Conservation (phyloP, 306 rosid species). For the Gleditsia sinensis region DNA sequence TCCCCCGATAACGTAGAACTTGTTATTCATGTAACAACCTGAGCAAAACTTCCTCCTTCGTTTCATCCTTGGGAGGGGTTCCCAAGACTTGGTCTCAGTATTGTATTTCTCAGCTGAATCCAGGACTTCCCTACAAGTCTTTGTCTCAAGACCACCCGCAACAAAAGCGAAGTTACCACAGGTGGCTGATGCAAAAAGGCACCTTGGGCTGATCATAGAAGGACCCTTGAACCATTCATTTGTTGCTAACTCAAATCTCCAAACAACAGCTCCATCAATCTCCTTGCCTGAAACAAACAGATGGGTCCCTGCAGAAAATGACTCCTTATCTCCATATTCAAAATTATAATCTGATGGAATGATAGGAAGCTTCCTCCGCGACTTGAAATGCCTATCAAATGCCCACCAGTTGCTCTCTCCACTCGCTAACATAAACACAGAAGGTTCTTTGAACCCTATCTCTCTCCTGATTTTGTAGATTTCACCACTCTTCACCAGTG, state of each 20-base stretch:
- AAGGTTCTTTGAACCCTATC: constrained; percentile 60
- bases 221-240: constrained; percentile 75
- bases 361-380: constrained; percentile 57
- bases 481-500: constrained; percentile 61
- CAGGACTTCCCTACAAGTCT: constrained; percentile 35
- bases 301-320: constrained; percentile 78
- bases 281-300: constrained; percentile 75
- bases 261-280: constrained; percentile 54
- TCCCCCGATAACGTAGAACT: constrained; percentile 81
- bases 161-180: constrained; percentile 62
- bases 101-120: constrained; percentile 72
- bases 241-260: constrained; percentile 57
- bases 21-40: constrained; percentile 77
- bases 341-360: constrained; percentile 63
- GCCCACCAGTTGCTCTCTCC: constrained; percentile 81
- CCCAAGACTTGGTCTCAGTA: constrained; percentile 55
- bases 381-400: constrained; percentile 56
- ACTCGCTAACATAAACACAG: constrained; percentile 69
- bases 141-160: constrained; percentile 71
- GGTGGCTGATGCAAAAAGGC: constrained; percentile 80
- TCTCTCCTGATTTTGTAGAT: constrained; percentile 60
- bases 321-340: constrained; percentile 63
- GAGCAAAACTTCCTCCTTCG: constrained; percentile 60
- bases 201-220: constrained; percentile 68
- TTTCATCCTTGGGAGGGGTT: constrained; percentile 67